Percentiles rank a stretch among this genome's conserved stretches.
phyloP scores from a whole-genome alignment of 2,329 filamentous ascomycete species.

The Didymella pomorum region DNA sequence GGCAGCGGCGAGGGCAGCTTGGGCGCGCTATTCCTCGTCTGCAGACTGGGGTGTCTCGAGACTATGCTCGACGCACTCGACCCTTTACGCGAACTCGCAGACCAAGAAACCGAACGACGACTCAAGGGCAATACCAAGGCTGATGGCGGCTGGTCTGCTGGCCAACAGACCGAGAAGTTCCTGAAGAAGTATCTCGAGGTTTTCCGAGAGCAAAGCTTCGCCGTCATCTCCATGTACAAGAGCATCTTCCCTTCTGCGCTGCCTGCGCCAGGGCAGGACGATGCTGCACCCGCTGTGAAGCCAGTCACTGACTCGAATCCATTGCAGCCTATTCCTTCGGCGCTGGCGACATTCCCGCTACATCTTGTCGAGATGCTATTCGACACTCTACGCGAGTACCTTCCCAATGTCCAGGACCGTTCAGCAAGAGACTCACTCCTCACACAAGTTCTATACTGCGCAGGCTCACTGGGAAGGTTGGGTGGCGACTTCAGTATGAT shows the following conservation, averaged over 20 bases:
- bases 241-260: conserved; percentile 78
- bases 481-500: conserved; percentile 94
- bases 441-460: conserved; percentile 92
- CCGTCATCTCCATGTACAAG: conserved; percentile 91
- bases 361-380: conserved; percentile 83
- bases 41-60: conserved; percentile 80
- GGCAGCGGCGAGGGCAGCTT: conserved; percentile 68
- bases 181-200: conserved; percentile 96
- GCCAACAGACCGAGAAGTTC: conserved; percentile 93
- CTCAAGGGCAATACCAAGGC: conserved; percentile 36
- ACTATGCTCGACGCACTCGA: conserved; percentile 82
- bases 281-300: conserved; percentile 37
- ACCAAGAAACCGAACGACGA: conserved; percentile 74
- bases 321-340: conserved; percentile 70
- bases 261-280: conserved; percentile 48
- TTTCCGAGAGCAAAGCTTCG: conserved; percentile 96
- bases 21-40: conserved; percentile 86
- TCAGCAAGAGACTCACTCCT: conserved; percentile 84
- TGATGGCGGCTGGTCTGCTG: conserved; percentile 68
- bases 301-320: conserved; percentile 40
- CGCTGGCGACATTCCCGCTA: conserved; percentile 82
- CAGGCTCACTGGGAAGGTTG: conserved; percentile 85
- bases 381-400: conserved; percentile 76
- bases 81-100: conserved; percentile 85
- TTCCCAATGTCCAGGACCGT: conserved; percentile 82